Evolutionary conservation across 1,139 yeast species (phyloP).

Genomic region (Yamadazyma songkhlaensis): DNA sequence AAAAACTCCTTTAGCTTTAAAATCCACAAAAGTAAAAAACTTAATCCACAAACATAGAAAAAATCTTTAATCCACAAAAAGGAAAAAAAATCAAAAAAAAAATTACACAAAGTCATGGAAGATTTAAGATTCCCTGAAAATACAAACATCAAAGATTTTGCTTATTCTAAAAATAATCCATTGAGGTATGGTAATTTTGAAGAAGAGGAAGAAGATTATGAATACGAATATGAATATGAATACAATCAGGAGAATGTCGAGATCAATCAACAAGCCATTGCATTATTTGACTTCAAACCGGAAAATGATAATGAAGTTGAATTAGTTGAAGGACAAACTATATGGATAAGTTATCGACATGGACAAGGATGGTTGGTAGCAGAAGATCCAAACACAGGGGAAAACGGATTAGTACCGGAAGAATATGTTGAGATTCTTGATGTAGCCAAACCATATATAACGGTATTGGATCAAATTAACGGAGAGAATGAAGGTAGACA

Average conservation of each 20-base stretch:
- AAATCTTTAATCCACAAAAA: no score
- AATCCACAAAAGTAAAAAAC: no score
- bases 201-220: constrained; percentile 10
- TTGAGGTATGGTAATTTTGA: constrained; percentile 53
- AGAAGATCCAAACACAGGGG: constrained; percentile 71
- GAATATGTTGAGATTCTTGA: constrained; percentile 72
- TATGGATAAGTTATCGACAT: constrained; percentile 86
- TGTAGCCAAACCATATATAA: constrained; percentile 41
- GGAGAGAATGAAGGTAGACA: not conserved
- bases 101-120: no score
- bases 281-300: constrained; percentile 84
- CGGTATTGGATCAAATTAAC: constrained; percentile 2
- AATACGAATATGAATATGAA: constrained; percentile 10
- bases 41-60: no score
- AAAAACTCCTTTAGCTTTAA: no score
- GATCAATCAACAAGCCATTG: constrained; percentile 63
- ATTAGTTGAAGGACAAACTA: constrained; percentile 73
- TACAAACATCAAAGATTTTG: constrained; percentile 70
- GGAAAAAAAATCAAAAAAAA: no score
- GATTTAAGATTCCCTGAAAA: constrained; percentile 19
- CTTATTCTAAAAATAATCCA: constrained; percentile 65
- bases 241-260: constrained; percentile 28
- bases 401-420: constrained; percentile 93
- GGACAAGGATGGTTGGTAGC: constrained; percentile 99
- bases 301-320: constrained; percentile 92